A percentile compares a stretch with the other conserved stretches of the same genome.
phyloP scores from a whole-genome alignment of 192 early-diverging fungal genomes.

The Umbelopsis ramanniana region DNA sequence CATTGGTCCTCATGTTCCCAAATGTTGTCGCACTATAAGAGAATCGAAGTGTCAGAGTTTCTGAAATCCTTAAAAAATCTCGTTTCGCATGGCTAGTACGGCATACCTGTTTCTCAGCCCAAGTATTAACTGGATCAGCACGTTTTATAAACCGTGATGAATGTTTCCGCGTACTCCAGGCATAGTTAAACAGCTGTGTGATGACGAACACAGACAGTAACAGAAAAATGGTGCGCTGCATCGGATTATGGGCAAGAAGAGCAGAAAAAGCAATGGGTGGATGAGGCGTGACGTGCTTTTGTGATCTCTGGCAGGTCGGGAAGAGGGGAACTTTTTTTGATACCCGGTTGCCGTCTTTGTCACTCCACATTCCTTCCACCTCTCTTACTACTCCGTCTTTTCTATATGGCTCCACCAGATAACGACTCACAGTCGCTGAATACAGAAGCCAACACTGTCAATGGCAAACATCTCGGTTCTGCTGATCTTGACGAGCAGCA shows the following conservation, averaged over 20 bases:
- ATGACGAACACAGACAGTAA: conserved; percentile 10
- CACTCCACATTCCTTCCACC: neutral
- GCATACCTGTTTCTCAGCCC: conserved; percentile 2
- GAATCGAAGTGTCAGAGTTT: neutral
- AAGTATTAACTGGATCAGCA: neutral
- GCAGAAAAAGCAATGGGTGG: neutral
- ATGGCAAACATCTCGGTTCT: neutral
- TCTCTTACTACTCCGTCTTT: neutral
- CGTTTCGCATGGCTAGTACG: neutral
- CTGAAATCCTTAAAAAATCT: neutral
- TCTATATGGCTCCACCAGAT: neutral
- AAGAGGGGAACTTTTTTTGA: too few relatives aligned
- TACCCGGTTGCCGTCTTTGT: too few relatives aligned
- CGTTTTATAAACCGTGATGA: neutral
- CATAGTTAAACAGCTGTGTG: conserved; percentile 19
- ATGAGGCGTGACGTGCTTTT: conserved; percentile 13
- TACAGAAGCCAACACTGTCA: neutral
- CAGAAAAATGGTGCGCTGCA: conserved; percentile 17
- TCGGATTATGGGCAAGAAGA: neutral
- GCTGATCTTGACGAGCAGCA: conserved; percentile 22
- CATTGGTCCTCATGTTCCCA: conserved; percentile 61
- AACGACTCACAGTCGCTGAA: neutral
- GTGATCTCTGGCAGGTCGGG: neutral
- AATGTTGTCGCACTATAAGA: conserved; percentile 51
- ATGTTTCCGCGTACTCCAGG: conserved; percentile 14